Percentiles rank a stretch among this genome's conserved stretches.
phyloP scores from a whole-genome alignment of 306 rosid species.

The Fragaria ananassa region DNA sequence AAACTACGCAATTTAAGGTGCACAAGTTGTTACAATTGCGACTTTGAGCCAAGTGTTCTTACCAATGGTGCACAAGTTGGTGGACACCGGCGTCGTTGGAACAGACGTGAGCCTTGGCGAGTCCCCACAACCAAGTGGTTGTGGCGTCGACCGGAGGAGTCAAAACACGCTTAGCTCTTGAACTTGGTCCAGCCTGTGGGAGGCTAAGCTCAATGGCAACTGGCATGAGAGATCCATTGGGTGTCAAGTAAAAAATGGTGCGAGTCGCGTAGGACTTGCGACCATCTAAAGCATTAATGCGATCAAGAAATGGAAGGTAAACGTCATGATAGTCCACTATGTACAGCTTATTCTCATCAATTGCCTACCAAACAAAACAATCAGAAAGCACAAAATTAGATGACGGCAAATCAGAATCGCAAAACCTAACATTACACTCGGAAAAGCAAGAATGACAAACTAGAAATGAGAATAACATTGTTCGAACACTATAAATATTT shows the following conservation, averaged over 20 bases:
- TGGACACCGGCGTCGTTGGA: conserved; percentile 93
- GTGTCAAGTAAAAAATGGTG: conserved; percentile 60
- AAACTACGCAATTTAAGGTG: not conserved
- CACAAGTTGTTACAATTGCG: not conserved
- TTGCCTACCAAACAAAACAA: conserved; percentile 44
- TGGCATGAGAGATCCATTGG: conserved; percentile 71
- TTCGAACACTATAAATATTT: not conserved
- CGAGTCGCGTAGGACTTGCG: conserved; percentile 91
- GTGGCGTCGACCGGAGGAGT: conserved; percentile 78
- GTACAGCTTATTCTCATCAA: conserved; percentile 62
- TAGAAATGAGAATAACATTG: not conserved
- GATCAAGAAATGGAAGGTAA: conserved; percentile 77
- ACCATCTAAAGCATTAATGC: conserved; percentile 81
- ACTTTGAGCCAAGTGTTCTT: conserved; percentile 12
- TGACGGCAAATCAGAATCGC: not conserved
- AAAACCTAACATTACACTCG: not conserved
- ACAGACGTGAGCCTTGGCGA: conserved; percentile 89
- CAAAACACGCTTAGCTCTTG: conserved; percentile 57
- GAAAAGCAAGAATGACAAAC: not conserved
- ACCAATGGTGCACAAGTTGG: conserved; percentile 96
- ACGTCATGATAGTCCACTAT: conserved; percentile 80
- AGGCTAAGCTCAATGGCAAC: conserved; percentile 91
- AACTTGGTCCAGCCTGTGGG: conserved; percentile 56
- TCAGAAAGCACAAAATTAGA: not conserved
- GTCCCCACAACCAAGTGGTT: conserved; percentile 80